These are phyloP conservation scores for Smittium mucronatum DNA, from an alignment of 371 early-diverging fungal genomes.

Conservation along the genomic window DNA sequence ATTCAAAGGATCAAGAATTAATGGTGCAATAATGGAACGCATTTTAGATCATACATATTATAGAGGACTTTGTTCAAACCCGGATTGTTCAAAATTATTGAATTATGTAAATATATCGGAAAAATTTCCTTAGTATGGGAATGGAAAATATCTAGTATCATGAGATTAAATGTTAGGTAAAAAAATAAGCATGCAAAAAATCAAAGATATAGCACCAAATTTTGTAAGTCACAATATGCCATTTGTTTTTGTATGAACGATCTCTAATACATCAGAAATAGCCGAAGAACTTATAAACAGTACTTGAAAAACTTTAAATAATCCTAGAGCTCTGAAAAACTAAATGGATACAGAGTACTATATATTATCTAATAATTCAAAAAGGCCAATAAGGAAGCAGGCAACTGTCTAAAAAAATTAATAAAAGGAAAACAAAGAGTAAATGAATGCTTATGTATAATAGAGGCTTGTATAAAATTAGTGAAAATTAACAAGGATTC, in stretches of 20 bases:
- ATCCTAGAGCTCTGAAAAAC: background rate
- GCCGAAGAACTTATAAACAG: background rate
- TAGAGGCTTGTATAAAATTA: too few relatives aligned
- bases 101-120: background rate
- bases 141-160: background rate
- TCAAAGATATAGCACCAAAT: background rate
- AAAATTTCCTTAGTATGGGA: background rate
- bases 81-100: background rate
- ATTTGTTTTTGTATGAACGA: background rate
- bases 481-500: too few relatives aligned
- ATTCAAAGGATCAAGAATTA: background rate
- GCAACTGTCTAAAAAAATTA: background rate
- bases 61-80: background rate
- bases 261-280: background rate
- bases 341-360: too few relatives aligned
- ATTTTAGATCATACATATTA: background rate
- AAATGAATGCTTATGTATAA: background rate
- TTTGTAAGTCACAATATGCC: background rate
- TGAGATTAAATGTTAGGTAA: background rate
- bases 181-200: background rate
- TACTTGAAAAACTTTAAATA: background rate
- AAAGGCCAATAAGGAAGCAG: too few relatives aligned
- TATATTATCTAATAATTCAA: too few relatives aligned
- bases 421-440: background rate
- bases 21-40: background rate